Evolutionary conservation across 805 yeast genomes (phyloP).

Genomic region (Naumovozyma castellii): DNA sequence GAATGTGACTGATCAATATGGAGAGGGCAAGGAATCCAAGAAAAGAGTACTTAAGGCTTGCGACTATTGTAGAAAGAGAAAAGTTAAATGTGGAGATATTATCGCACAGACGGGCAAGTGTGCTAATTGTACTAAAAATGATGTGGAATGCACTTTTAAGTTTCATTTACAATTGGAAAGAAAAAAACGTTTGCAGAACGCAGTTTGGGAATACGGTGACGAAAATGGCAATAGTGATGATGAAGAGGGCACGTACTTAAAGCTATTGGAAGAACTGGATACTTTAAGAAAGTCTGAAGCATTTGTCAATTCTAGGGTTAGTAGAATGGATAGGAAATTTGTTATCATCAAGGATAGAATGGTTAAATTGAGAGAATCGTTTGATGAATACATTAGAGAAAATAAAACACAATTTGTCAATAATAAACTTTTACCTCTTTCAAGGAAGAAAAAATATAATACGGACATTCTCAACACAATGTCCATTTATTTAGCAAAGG

Average conservation of each 20-base stretch:
- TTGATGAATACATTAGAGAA: constrained; percentile 4
- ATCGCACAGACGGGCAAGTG: constrained; percentile 18
- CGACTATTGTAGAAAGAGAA: constrained; percentile 27
- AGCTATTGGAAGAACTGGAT: background rate
- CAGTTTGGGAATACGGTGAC: background rate
- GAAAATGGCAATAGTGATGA: background rate
- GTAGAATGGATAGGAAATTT: background rate
- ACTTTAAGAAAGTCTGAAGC: background rate
- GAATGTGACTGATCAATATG: background rate
- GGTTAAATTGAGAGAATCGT: constrained; percentile 3
- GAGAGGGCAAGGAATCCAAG: constrained; percentile 3
- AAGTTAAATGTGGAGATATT: constrained; percentile 24
- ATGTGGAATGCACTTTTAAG: constrained; percentile 19
- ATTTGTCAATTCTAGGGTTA: constrained; percentile 4
- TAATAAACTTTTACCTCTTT: constrained; percentile 4
- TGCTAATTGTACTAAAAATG: constrained; percentile 22
- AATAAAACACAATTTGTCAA: constrained; percentile 2
- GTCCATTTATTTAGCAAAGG: constrained; percentile 9
- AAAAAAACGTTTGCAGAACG: constrained; percentile 1
- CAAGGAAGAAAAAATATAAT: constrained; percentile 8
- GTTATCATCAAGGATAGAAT: background rate
- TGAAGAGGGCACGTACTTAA: background rate
- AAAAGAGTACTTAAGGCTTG: constrained; percentile 27
- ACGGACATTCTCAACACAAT: constrained; percentile 8
- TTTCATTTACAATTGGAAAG: constrained; percentile 12